Conservation (phyloP, 2,329 filamentous ascomycete genomes). For the Didymella exigua region DNA sequence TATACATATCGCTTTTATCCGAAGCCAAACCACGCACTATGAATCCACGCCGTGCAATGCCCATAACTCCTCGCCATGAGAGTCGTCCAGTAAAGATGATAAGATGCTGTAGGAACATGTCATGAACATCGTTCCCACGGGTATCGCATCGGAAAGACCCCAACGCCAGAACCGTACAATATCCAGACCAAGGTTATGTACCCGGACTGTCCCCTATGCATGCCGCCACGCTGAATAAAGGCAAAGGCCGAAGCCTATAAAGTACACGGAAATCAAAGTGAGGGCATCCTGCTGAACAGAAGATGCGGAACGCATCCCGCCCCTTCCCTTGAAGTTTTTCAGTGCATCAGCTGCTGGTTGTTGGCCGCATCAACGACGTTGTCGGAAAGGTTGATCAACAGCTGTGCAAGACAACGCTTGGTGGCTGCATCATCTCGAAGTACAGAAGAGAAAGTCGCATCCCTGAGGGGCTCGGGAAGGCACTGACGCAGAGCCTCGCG, state of each 20-base stretch:
- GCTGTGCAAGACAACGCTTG: constrained; percentile 95
- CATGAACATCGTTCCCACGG: constrained; percentile 30
- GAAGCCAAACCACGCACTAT: constrained; percentile 17
- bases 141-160: constrained; percentile 37
- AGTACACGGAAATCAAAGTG: constrained; percentile 27
- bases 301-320: background rate
- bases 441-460: constrained; percentile 95
- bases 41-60: constrained; percentile 36
- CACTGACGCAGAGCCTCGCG: constrained; percentile 95
- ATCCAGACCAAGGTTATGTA: constrained; percentile 30
- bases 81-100: constrained; percentile 28
- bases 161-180: constrained; percentile 35
- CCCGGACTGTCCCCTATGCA: constrained; percentile 19
- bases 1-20: constrained; percentile 35
- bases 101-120: constrained; percentile 32
- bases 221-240: constrained; percentile 30
- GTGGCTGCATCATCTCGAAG: constrained; percentile 96
- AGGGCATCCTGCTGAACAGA: constrained; percentile 10
- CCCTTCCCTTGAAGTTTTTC: background rate
- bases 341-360: constrained; percentile 48
- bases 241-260: constrained; percentile 29
- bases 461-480: constrained; percentile 95
- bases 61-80: constrained; percentile 37
- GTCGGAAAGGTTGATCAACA: constrained; percentile 94
- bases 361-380: constrained; percentile 67